Conservation (phyloP, 1,284 basidiomycete species). For the Cerioporus squamosus region DNA sequence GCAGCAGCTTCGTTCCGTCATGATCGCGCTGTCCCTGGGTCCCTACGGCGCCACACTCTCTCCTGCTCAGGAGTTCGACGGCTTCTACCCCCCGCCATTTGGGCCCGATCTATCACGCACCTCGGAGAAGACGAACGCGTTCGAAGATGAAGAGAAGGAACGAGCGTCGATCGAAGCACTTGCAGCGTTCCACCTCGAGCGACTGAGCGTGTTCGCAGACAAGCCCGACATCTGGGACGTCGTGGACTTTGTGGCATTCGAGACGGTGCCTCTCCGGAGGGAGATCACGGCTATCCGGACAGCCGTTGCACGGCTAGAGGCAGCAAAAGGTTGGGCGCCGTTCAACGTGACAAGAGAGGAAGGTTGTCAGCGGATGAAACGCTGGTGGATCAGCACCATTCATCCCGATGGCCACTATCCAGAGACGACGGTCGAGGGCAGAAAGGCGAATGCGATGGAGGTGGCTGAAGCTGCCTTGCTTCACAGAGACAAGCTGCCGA, state of each 20-base stretch:
- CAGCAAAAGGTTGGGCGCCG: conserved; percentile 25
- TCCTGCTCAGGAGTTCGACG: conserved; percentile 76
- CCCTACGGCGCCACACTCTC: conserved; percentile 73
- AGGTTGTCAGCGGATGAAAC: conserved; percentile 42
- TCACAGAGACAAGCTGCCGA: conserved; percentile 11
- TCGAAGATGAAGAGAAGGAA: conserved; percentile 40
- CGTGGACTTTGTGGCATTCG: conserved; percentile 76
- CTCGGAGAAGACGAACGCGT: conserved; percentile 47
- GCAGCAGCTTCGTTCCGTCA: conserved; percentile 26
- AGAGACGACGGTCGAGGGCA: conserved; percentile 39
- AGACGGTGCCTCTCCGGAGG: conserved; percentile 74
- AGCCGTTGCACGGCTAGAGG: conserved; percentile 50
- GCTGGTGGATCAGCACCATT: conserved; percentile 81
- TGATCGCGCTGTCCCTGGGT: conserved; percentile 73
- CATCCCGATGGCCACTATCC: conserved; percentile 61
- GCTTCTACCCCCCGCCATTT: conserved; percentile 76
- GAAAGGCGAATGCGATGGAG: conserved; percentile 35
- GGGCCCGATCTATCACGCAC: conserved; percentile 55
- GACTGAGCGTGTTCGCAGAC: conserved; percentile 58
- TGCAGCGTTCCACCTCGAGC: conserved; percentile 67
- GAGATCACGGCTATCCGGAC: conserved; percentile 71
- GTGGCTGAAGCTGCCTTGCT: conserved; percentile 41
- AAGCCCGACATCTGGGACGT: conserved; percentile 55
- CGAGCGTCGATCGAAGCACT: conserved; percentile 56
- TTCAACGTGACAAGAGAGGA: background rate